phyloP scores from a whole-genome alignment of 371 early-diverging fungal species.

The Coemansia sp. region DNA sequence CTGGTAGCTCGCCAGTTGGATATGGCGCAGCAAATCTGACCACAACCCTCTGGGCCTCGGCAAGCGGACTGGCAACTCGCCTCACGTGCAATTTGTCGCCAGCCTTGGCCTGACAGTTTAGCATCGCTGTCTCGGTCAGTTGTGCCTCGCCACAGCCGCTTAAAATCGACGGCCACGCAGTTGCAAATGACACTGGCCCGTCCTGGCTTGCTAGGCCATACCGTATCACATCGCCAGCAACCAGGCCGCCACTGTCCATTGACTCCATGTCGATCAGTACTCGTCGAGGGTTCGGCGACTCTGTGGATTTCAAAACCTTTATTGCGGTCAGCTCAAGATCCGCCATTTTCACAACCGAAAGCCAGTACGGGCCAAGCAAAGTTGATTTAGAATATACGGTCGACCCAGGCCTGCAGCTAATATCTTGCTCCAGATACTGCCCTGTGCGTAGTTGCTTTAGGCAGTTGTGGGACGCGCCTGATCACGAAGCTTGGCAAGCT shows the following conservation, averaged over 20 bases:
- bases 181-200: slow-evolving; percentile 18
- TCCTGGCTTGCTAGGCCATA: background rate
- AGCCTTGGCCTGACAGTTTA: slow-evolving; percentile 32
- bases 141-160: slow-evolving; percentile 19
- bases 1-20: slow-evolving; percentile 8
- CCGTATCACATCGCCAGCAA: slow-evolving; percentile 35
- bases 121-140: slow-evolving; percentile 18
- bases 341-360: background rate
- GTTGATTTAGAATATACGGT: too few relatives aligned
- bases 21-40: slow-evolving; percentile 9
- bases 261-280: slow-evolving; percentile 16
- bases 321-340: background rate
- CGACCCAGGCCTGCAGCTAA: too few relatives aligned
- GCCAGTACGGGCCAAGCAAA: too few relatives aligned
- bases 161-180: slow-evolving; percentile 47
- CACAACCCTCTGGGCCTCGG: slow-evolving; percentile 14
- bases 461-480: background rate
- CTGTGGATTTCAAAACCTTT: background rate
- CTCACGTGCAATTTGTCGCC: slow-evolving; percentile 40
- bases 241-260: slow-evolving; percentile 21
- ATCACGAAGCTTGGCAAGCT: slow-evolving; percentile 15
- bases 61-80: slow-evolving; percentile 5
- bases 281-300: slow-evolving; percentile 13
- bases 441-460: too few relatives aligned
- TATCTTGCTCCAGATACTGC: too few relatives aligned